Evolutionary conservation across 768 basidiomycete genomes (phyloP).

Genomic region (Russula sp.): DNA sequence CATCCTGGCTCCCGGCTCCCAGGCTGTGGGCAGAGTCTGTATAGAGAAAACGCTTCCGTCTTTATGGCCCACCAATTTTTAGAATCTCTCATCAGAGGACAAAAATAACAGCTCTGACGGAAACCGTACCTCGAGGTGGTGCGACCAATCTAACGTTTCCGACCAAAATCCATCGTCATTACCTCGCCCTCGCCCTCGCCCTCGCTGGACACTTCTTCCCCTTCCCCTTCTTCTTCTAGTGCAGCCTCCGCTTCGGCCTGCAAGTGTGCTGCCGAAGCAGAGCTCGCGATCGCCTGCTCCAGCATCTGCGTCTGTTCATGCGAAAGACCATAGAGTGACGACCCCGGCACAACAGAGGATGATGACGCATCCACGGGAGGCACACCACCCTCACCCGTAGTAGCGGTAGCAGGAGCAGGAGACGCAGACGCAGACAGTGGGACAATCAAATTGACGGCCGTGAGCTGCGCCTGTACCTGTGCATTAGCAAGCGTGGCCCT

Average conservation of each 20-base stretch:
- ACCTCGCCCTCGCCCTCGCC: slow-evolving; percentile 27
- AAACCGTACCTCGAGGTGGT: no score
- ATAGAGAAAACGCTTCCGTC: no score
- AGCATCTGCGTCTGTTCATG: slow-evolving; percentile 63
- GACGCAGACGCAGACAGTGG: no score
- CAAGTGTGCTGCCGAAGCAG: slow-evolving; percentile 66
- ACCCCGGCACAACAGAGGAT: slow-evolving; percentile 4
- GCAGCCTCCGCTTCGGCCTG: slow-evolving; percentile 76
- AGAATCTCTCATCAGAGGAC: no score
- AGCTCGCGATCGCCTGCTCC: slow-evolving; percentile 67
- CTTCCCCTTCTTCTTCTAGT: slow-evolving; percentile 61
- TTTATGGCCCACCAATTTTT: no score
- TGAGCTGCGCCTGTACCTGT: slow-evolving; percentile 50
- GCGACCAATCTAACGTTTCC: no score
- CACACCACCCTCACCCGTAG: slow-evolving; percentile 2
- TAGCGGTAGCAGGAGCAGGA: neutral
- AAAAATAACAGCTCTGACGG: no score
- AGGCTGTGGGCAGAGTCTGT: no score
- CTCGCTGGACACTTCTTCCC: slow-evolving; percentile 33
- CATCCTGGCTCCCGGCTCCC: no score
- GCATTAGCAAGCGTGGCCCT: slow-evolving; percentile 67
- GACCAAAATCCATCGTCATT: no score
- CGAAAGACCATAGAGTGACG: slow-evolving; percentile 65
- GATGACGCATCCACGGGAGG: neutral
- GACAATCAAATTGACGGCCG: slow-evolving; percentile 14